A percentile compares a stretch with the other conserved stretches of the same genome.
Evolutionary conservation across 2,329 filamentous ascomycete species (phyloP).

Genomic region (Scortechinia acanthostroma): DNA sequence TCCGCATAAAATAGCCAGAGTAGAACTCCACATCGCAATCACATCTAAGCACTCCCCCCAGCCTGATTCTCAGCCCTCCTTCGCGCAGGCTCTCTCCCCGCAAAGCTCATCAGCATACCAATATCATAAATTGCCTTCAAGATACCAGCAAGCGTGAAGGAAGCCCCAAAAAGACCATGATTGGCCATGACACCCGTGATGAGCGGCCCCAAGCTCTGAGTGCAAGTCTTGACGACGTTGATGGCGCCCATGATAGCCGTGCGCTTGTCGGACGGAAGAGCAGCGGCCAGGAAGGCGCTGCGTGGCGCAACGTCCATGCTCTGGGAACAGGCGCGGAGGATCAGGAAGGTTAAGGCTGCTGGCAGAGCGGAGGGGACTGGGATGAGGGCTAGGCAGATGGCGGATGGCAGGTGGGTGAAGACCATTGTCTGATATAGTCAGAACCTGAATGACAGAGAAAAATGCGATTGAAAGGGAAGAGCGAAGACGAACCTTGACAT

Average conservation of each 20-base stretch:
- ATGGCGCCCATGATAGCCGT: conserved; percentile 67
- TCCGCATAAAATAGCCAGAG: too few relatives aligned
- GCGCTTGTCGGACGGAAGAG: conserved; percentile 56
- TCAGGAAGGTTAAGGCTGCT: conserved; percentile 48
- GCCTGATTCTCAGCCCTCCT: conserved; percentile 11
- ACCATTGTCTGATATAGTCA: conserved; percentile 57
- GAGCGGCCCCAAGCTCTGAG: conserved; percentile 52
- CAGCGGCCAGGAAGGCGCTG: conserved; percentile 61
- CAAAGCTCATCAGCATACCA: conserved; percentile 41
- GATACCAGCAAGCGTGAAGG: conserved; percentile 53
- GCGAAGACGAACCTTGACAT: conserved; percentile 47
- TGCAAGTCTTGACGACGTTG: conserved; percentile 62
- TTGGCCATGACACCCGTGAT: conserved; percentile 58
- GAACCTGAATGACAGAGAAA: conserved; percentile 4
- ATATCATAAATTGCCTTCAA: conserved; percentile 58
- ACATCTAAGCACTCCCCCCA: too few relatives aligned
- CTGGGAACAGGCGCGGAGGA: conserved; percentile 52
- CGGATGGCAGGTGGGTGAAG: conserved; percentile 66
- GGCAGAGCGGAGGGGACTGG: conserved; percentile 43
- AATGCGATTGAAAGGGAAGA: conserved; percentile 9
- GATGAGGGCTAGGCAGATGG: conserved; percentile 57
- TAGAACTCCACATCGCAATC: too few relatives aligned
- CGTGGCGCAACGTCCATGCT: conserved; percentile 69
- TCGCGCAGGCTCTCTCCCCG: conserved; percentile 15
- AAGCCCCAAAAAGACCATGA: conserved; percentile 47